Conservation (phyloP, 768 basidiomycete genomes). For the Coprinopsis strossmayeri region DNA sequence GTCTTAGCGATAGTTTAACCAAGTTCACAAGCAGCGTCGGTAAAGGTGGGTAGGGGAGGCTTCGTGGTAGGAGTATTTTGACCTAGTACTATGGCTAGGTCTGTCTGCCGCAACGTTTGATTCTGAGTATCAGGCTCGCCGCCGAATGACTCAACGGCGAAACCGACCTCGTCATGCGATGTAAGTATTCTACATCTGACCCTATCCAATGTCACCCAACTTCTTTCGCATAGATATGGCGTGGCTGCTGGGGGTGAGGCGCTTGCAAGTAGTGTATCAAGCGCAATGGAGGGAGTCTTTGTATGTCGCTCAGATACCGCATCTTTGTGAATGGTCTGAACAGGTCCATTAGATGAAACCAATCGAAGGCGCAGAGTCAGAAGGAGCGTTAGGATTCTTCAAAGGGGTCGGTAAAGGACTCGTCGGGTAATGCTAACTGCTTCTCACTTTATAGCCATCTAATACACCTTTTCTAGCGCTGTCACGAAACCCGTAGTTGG, state of each 20-base stretch:
- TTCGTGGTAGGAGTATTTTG: no score
- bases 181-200: conserved; percentile 32
- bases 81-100: conserved; percentile 36
- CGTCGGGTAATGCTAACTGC: conserved; percentile 62
- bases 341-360: conserved; percentile 79
- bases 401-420: conserved; percentile 96
- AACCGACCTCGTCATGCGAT: conserved; percentile 97
- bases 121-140: conserved; percentile 86
- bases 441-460: conserved; percentile 1
- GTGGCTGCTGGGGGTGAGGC: conserved; percentile 93
- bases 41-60: conserved; percentile 75
- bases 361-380: conserved; percentile 91
- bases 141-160: conserved; percentile 82
- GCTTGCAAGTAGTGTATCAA: conserved; percentile 87
- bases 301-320: no score
- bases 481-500: conserved; percentile 97
- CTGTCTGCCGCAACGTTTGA: conserved; percentile 96
- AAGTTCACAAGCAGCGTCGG: conserved; percentile 97
- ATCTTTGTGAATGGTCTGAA: no score
- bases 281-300: conserved; percentile 93
- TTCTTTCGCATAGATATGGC: conserved; percentile 69
- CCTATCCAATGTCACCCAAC: neutral
- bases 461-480: conserved; percentile 39
- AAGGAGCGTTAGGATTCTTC: conserved; percentile 94
- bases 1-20: conserved; percentile 92